phyloP scores from a whole-genome alignment of 106 monocot species.

The Apostasia ramifera region DNA sequence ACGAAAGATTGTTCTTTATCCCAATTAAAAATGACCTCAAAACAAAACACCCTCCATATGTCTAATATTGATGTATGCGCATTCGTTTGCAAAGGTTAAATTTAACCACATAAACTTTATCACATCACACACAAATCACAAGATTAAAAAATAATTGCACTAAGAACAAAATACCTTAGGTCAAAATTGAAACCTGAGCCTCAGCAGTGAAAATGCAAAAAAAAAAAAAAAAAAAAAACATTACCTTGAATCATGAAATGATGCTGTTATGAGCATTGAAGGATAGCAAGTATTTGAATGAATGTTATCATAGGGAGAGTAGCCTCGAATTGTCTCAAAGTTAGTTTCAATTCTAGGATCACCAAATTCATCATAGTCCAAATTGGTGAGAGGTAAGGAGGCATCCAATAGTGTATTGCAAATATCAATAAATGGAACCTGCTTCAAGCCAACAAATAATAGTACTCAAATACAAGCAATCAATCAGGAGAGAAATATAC shows the following conservation, averaged over 20 bases:
- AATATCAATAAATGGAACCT: conserved; percentile 99
- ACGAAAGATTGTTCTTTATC: too few species aligned
- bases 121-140: too few species aligned
- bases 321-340: conserved; percentile 58
- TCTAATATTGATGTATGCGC: too few species aligned
- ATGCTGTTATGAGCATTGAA: conserved; percentile 63
- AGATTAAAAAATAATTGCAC: too few species aligned
- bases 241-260: conserved; percentile 85
- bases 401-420: conserved; percentile 86
- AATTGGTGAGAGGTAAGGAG: conserved; percentile 73
- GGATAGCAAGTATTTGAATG: conserved; percentile 49
- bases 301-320: conserved; percentile 95
- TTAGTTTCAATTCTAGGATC: conserved; percentile 52
- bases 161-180: too few species aligned
- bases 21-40: too few species aligned
- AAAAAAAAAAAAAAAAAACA: not conserved
- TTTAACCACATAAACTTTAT: too few species aligned
- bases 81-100: too few species aligned
- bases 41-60: too few species aligned
- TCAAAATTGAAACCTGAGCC: too few species aligned
- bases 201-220: not conserved
- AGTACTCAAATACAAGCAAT: conserved; percentile 3
- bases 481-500: too few species aligned
- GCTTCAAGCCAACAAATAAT: conserved; percentile 12
- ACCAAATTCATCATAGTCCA: conserved; percentile 98